A percentile compares a stretch with the other conserved stretches of the same genome.
These are phyloP conservation scores for Phialemonium atrogriseum DNA, from an alignment of 2,329 filamentous ascomycete genomes.

Conservation along the genomic window DNA sequence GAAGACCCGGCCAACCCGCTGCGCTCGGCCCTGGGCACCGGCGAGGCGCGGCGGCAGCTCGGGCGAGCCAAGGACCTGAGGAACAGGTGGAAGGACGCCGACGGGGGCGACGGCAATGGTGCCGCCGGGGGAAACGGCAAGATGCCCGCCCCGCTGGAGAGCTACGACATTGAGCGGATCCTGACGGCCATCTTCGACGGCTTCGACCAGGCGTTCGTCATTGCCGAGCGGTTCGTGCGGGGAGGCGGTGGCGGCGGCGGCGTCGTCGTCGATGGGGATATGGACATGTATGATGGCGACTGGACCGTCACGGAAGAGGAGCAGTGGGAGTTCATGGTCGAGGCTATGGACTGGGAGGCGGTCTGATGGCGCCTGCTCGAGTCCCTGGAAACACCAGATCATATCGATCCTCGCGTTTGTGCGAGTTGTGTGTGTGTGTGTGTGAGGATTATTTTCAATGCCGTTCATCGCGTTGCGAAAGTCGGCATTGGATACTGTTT, in stretches of 20 bases:
- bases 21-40: slow-evolving; percentile 43
- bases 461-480: no score
- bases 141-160: slow-evolving; percentile 39
- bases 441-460: no score
- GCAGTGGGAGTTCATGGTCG: slow-evolving; percentile 49
- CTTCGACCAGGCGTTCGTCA: slow-evolving; percentile 46
- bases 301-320: slow-evolving; percentile 25
- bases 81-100: slow-evolving; percentile 65
- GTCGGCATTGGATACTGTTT: no score
- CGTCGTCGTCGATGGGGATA: slow-evolving; percentile 7
- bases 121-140: slow-evolving; percentile 4
- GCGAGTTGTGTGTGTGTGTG: no score
- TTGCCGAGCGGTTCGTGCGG: slow-evolving; percentile 38
- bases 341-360: slow-evolving; percentile 52
- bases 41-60: slow-evolving; percentile 49
- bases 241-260: slow-evolving; percentile 8
- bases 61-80: slow-evolving; percentile 60
- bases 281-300: slow-evolving; percentile 12
- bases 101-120: slow-evolving; percentile 25
- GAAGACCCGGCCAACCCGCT: slow-evolving; percentile 50
- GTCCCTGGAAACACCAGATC: no score
- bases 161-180: slow-evolving; percentile 55
- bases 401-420: no score
- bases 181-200: slow-evolving; percentile 48
- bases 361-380: slow-evolving; percentile 16